Evolutionary conservation across 2,329 filamentous ascomycete genomes (phyloP).

Genomic region (Aspergillus sclerotialis): DNA sequence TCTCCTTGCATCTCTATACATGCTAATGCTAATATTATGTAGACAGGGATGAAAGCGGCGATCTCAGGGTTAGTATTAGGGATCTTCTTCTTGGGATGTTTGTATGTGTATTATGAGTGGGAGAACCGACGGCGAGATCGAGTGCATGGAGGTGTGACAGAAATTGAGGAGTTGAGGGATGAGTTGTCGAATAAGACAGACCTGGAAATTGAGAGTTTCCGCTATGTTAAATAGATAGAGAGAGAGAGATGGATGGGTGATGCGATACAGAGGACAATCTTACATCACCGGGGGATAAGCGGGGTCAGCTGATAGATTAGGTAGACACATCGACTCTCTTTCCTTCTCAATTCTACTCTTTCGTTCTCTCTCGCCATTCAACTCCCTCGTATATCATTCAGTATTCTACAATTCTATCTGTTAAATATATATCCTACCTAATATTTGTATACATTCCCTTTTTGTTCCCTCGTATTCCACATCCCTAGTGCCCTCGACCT

Average conservation of each 20-base stretch:
- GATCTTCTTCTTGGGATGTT: neutral
- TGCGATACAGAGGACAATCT: neutral
- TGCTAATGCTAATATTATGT: neutral
- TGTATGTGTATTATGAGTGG: neutral
- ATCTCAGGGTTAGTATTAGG: neutral
- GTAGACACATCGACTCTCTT: conserved; percentile 6
- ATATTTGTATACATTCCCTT: no score
- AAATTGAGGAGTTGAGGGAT: neutral
- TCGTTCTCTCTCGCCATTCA: no score
- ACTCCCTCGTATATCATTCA: no score
- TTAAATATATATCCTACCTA: no score
- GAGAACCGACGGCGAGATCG: neutral
- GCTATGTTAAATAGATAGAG: neutral
- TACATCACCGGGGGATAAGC: neutral
- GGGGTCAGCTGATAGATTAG: neutral
- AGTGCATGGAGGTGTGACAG: neutral
- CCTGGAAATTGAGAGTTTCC: no score
- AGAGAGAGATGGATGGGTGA: neutral
- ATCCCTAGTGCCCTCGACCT: no score
- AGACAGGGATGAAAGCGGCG: no score
- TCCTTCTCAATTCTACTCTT: no score
- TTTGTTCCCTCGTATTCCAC: no score
- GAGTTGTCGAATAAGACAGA: neutral
- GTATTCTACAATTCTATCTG: no score
- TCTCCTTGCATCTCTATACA: neutral